Base-by-base conservation (phyloP, 306 rosid species). In the Cicer bijugum region DNA sequence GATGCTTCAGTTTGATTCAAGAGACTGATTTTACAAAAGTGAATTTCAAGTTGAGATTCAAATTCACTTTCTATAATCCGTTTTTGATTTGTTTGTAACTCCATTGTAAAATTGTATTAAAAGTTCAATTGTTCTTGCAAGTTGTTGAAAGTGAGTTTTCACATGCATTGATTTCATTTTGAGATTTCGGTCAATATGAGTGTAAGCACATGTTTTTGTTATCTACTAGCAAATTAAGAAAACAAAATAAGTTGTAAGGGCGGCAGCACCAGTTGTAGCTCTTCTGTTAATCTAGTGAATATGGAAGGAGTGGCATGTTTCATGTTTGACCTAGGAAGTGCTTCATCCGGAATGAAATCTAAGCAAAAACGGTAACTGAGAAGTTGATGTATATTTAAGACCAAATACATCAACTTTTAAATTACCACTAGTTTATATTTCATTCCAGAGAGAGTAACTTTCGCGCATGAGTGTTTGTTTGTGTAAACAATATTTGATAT, bases 241-340 rank as follows among this genome's bases (percentile, higher is more conserved):
- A 28, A 28, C 35, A 28, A 28, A 28, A 28, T 28, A 3, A 28
- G 35, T 4, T 28, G 35, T 28, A 28, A 1, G 0, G 5, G 35
- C 35, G 35, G 35, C 35, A 28, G 35, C 35, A 28, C 35, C 35
- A 28, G 14, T 9, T 4, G 17, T 43, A 11, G 71, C 5, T 7
- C 17, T 66, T 66, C 37, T n/a, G 23, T 67, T 67, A 67, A 12
- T 67, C 23, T 44, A 37, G 59, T 47, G 57, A 67, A 23, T 47
- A 47, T 23, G 42, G 7, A 67, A 65, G 53, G 28, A 62, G 52
- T 65, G 10, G 2, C 38, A 19, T 43, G 8, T 56, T 63, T 28
- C 35, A 28, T 28, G 35, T 28, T 28, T 28, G 35, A 28, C 35
- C 35, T 28, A 28, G 0, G 35, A 28, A 28, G 35, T 28, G 35